Conservation (phyloP, 2,329 filamentous ascomycete genomes). For the Neurospora crassa region DNA sequence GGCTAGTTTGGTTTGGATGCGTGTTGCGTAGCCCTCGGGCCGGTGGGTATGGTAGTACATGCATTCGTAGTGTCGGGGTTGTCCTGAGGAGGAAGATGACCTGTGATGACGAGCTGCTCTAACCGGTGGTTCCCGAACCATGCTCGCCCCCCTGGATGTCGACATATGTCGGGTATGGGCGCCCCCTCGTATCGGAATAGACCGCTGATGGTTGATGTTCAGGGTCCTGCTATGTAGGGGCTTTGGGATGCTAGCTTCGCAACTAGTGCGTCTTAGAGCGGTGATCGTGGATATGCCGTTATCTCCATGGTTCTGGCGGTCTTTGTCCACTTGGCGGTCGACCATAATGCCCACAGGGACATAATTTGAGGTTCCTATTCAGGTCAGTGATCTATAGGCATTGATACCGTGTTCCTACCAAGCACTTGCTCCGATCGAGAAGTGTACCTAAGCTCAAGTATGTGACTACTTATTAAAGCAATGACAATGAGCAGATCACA, state of each 20-base stretch:
- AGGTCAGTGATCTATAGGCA: neutral
- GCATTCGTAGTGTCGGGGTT: neutral
- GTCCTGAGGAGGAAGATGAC: neutral
- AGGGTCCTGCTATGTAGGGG: neutral
- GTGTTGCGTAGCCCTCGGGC: neutral
- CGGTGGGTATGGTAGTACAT: neutral
- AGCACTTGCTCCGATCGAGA: neutral
- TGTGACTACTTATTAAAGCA: neutral
- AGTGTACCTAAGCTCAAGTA: neutral
- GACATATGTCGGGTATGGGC: neutral
- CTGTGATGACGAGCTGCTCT: neutral
- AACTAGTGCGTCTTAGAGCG: neutral
- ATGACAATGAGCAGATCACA: neutral
- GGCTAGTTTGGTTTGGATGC: neutral
- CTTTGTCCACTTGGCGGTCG: neutral
- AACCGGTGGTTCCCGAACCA: neutral
- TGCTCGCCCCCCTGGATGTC: neutral
- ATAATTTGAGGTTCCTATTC: neutral
- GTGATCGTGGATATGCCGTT: neutral
- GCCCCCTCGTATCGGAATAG: neutral
- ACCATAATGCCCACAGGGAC: neutral
- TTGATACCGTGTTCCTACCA: neutral
- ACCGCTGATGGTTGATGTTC: neutral
- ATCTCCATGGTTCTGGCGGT: neutral
- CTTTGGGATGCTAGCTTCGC: neutral